phyloP scores from a whole-genome alignment of 169 alveolate genomes.

The Plasmodium gaboni region DNA sequence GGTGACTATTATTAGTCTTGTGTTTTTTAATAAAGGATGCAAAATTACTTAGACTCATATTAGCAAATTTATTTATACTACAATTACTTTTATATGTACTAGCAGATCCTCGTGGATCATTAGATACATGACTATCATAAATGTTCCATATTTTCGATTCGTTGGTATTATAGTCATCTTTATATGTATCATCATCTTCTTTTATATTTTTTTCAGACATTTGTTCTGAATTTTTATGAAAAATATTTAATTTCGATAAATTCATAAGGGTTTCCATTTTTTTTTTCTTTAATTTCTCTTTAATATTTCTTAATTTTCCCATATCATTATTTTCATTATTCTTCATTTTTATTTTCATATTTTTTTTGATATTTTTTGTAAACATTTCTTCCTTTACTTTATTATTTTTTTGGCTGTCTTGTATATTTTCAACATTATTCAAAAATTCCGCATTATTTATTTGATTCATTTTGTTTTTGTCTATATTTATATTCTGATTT shows the following conservation, averaged over 20 bases:
- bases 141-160: background rate
- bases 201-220: slow-evolving; percentile 14
- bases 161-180: background rate
- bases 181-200: background rate
- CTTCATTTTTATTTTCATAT: slow-evolving; percentile 5
- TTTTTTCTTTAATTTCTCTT: slow-evolving; percentile 42
- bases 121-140: background rate
- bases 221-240: slow-evolving; percentile 24
- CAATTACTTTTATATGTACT: slow-evolving; percentile 5
- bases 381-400: background rate
- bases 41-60: slow-evolving; percentile 1
- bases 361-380: background rate
- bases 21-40: slow-evolving; percentile 3
- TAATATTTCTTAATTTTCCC: slow-evolving; percentile 32
- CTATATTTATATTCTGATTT: too few relatives aligned
- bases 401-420: background rate
- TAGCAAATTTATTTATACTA: slow-evolving; percentile 4
- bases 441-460: too few relatives aligned
- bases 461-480: too few relatives aligned
- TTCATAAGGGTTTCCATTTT: slow-evolving; percentile 39
- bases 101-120: background rate
- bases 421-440: background rate
- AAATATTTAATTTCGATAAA: slow-evolving; percentile 27
- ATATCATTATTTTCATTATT: slow-evolving; percentile 13
- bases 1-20: background rate